A percentile compares a stretch with the other conserved stretches of the same genome.
Evolutionary conservation across 208 protist genomes (phyloP).

Genomic region (Trypanosoma rangeli): DNA sequence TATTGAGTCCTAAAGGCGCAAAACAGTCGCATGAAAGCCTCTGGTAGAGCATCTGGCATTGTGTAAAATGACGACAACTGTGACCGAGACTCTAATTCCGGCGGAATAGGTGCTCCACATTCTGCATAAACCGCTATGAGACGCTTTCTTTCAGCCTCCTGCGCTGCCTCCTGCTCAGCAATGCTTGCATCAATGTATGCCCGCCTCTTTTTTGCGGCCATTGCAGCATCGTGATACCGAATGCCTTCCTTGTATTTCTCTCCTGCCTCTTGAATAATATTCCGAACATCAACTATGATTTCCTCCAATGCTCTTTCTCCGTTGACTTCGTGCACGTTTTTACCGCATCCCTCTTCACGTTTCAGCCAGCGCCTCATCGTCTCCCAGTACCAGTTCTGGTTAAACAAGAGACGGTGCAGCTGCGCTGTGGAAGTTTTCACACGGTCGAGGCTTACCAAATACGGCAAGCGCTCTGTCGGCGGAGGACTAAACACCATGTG

Average conservation of each 20-base stretch:
- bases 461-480: constrained; percentile 62
- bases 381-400: constrained; percentile 60
- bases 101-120: constrained; percentile 60
- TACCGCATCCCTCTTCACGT: constrained; percentile 18
- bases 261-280: constrained; percentile 34
- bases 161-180: constrained; percentile 37
- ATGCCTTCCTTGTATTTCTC: constrained; percentile 34
- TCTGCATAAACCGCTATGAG: constrained; percentile 69
- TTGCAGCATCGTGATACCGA: constrained; percentile 37
- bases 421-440: constrained; percentile 57
- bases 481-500: constrained; percentile 83
- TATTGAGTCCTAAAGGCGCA: constrained; percentile 46
- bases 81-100: constrained; percentile 34
- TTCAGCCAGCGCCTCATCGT: constrained; percentile 51
- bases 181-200: constrained; percentile 36
- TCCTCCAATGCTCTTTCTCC: constrained; percentile 42
- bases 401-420: constrained; percentile 66
- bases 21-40: constrained; percentile 44
- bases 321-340: constrained; percentile 61
- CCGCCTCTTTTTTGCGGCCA: constrained; percentile 41
- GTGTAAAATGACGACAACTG: constrained; percentile 21
- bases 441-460: constrained; percentile 66
- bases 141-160: constrained; percentile 71
- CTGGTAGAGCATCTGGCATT: constrained; percentile 40
- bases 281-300: constrained; percentile 33